phyloP scores from a whole-genome alignment of 1,139 yeast species.

The Protomyces pachydermus region DNA sequence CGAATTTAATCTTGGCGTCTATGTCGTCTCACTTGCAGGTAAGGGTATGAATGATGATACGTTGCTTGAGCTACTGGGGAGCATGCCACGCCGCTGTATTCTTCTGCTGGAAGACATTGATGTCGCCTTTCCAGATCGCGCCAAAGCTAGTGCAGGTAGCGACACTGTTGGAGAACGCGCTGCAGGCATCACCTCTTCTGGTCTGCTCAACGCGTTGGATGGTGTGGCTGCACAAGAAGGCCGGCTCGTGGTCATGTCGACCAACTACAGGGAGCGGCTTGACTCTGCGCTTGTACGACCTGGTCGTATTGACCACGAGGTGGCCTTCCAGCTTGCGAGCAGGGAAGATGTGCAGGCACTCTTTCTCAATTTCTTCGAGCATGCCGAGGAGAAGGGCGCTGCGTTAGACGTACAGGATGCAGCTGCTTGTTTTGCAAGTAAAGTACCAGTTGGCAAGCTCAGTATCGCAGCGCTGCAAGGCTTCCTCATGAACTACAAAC shows the following conservation, averaged over 20 bases:
- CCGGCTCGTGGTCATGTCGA: constrained; percentile 93
- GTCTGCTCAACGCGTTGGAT: constrained; percentile 85
- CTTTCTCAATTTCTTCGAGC: constrained; percentile 76
- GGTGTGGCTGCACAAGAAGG: constrained; percentile 99
- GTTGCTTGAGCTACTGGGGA: constrained; percentile 89
- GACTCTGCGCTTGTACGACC: constrained; percentile 79
- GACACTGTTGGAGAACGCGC: constrained; percentile 55
- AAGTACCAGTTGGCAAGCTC: constrained; percentile 47
- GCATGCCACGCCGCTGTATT: constrained; percentile 84
- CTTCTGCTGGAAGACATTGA: constrained; percentile 86
- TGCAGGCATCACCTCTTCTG: constrained; percentile 86
- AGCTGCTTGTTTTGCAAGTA: constrained; percentile 53
- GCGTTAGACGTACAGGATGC: constrained; percentile 48
- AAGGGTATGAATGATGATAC: constrained; percentile 90
- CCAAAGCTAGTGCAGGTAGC: constrained; percentile 31
- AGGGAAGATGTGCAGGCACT: constrained; percentile 70
- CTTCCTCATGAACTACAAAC: constrained; percentile 83
- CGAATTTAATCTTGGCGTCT: constrained; percentile 88
- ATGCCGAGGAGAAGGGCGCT: neutral
- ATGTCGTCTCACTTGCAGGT: constrained; percentile 84
- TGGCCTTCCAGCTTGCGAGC: constrained; percentile 76
- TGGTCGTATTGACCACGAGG: constrained; percentile 71
- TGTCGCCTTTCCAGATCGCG: constrained; percentile 85
- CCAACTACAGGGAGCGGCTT: constrained; percentile 88
- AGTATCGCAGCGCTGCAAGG: constrained; percentile 97